Base-by-base conservation (phyloP, 805 yeast species). In the Pichia occidentalis region DNA sequence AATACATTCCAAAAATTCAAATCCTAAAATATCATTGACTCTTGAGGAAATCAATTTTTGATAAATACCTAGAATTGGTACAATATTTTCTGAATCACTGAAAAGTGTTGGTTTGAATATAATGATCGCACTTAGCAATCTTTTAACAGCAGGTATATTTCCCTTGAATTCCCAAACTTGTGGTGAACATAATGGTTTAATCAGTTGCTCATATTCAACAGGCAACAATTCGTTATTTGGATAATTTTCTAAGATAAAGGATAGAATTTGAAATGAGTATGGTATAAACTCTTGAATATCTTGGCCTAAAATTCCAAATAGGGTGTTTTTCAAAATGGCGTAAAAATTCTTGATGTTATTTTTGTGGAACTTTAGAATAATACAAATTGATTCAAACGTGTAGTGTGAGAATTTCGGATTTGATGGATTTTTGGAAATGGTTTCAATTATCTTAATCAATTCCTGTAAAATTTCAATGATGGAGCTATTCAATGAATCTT, bases 231-330 rank as follows among this genome's bases (percentile, higher is more conserved):
- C 49, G 2, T 57, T 45, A 4, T 43, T 48, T 4, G 84, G 83
- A 29, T 71, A 68, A 16, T 65, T 64, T 48, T 84, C 95, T 31
- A 92, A 66, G 46, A 85, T 59, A 54, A 65, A 86, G 1, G 97
- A 80, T 42, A 92, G 66, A n/a, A 92, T 70, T 64, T 92, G 99
- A 61, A 94, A 82, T 5, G 82, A 78, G 54, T 92, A 92, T 9
- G 97, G 97, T 13, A 85, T 78, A 56, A 92, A 92, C 63, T 92
- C 99, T 50, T 88, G 90, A 32, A 92, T 83, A 51, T 92, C 97
- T 35, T 77, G 77, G 16, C 84, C 80, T 39, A 92, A 66, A 21
- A 88, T 74, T 1, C 63, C 61, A 43, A 88, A 63, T 40, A 85
- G 65, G 2, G 77, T 68, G 7, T 95, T 90, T 51, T 88, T 69